Base-by-base conservation (phyloP, 129 eudicot species). In the Solidago caesia region DNA sequence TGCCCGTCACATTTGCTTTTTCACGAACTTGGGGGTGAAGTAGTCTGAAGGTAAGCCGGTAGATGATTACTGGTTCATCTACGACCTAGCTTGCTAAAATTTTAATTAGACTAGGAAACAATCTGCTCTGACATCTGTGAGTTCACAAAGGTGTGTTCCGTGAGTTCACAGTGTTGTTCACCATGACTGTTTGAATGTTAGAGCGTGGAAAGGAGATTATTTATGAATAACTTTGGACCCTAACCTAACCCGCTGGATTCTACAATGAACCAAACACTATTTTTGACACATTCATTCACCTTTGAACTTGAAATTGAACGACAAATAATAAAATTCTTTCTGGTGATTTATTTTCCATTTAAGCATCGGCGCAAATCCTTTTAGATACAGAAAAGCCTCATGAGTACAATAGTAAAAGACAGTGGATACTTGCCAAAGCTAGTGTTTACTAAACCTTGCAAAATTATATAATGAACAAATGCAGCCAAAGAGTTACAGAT, bases 371-470 rank as follows among this genome's bases (percentile, higher is more conserved):
- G 53, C 41, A 66, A 33, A 44, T 15, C 49, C 71, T 12, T 66
- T 44, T 21, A 15, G 49, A 66, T 66, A 66, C 49, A 66, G 10
- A 66, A 65, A 64, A 44, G 4, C 52, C 39, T 21, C 69, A 2
- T 7, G 14, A 13, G 27, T 63, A 29, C 68, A 63, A 14, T 63
- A 33, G 44, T 42, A 63, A 63, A 14, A 64, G 10, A 7, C 52
- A 9, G 55, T 44, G 26, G 44, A 66, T n/a, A n/a, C n/a, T 65
- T 66, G 47, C 7, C 9, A 59, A 61, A 61, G 43, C 53, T 66
- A 15, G 52, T 66, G 70, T 66, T 42, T 66, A 66, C 25, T 66
- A 66, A 15, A 66, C 71, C 49, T 44, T 66, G 25, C 42, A 59
- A 59, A 62, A 68, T 41, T 13, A 39, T 64, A 64, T 42, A 27